Conservation (phyloP, 2,329 filamentous ascomycete species). For the Emmonsiellopsis sp. region DNA sequence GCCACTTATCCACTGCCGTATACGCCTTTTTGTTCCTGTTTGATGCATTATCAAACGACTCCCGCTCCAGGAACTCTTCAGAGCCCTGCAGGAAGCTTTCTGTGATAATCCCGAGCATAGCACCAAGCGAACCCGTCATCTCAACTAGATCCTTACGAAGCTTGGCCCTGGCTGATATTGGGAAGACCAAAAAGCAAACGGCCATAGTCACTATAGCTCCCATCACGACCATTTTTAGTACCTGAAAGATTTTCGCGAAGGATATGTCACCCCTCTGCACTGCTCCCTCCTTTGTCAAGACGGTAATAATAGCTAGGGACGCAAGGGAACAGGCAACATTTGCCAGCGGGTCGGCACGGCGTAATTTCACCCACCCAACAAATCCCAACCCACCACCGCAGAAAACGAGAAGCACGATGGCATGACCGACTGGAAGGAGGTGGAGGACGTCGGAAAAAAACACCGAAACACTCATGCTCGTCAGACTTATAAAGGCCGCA, state of each 20-base stretch:
- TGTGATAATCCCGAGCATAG: constrained; percentile 74
- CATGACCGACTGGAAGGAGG: constrained; percentile 63
- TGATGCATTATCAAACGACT: constrained; percentile 55
- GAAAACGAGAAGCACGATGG: constrained; percentile 71
- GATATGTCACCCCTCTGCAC: constrained; percentile 76
- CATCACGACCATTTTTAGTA: constrained; percentile 75
- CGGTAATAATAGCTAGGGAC: constrained; percentile 79
- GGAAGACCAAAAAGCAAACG: constrained; percentile 70
- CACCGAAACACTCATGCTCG: constrained; percentile 82
- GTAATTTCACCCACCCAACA: constrained; percentile 80
- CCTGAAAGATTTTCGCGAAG: constrained; percentile 69
- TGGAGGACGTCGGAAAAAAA: constrained; percentile 62
- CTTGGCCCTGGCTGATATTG: constrained; percentile 64
- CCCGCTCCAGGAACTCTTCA: constrained; percentile 64
- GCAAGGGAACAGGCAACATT: constrained; percentile 79
- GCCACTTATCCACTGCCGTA: constrained; percentile 61
- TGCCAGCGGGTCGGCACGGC: constrained; percentile 66
- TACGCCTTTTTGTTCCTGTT: constrained; percentile 59
- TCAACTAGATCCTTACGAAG: constrained; percentile 66
- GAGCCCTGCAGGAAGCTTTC: constrained; percentile 74
- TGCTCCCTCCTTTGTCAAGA: constrained; percentile 83
- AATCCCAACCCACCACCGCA: constrained; percentile 80
- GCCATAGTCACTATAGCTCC: constrained; percentile 63
- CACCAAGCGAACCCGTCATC: constrained; percentile 65
- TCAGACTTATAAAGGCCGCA: constrained; percentile 62